Percentiles rank a stretch among this genome's conserved stretches.
Evolutionary conservation across 2,329 filamentous ascomycete species (phyloP).

Genomic region (Monilinia fructigena): DNA sequence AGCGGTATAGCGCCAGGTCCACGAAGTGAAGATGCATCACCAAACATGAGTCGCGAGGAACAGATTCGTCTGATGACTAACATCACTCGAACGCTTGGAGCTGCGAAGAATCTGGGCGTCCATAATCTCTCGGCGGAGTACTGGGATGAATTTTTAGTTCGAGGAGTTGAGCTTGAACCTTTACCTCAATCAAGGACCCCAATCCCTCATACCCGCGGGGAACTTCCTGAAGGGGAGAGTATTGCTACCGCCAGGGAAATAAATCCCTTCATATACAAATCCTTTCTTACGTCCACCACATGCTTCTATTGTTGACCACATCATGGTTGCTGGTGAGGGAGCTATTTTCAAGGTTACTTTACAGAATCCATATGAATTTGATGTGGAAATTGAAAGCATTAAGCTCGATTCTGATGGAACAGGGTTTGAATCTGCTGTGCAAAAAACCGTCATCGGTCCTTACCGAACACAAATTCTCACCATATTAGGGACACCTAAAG

Average conservation of each 20-base stretch:
- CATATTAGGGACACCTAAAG: slow-evolving; percentile 65
- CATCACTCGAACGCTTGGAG: slow-evolving; percentile 76
- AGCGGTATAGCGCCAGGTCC: slow-evolving; percentile 73
- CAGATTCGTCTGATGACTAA: slow-evolving; percentile 82
- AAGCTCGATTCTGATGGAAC: slow-evolving; percentile 71
- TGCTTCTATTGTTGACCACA: slow-evolving; percentile 58
- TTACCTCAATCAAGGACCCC: slow-evolving; percentile 59
- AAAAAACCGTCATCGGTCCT: slow-evolving; percentile 70
- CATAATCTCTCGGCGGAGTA: slow-evolving; percentile 75
- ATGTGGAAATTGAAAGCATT: slow-evolving; percentile 83
- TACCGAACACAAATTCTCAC: slow-evolving; percentile 79
- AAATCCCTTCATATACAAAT: slow-evolving; percentile 95
- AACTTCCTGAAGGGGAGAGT: slow-evolving; percentile 47
- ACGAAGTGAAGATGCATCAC: slow-evolving; percentile 65
- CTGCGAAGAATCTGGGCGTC: slow-evolving; percentile 74
- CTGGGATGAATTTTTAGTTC: slow-evolving; percentile 94
- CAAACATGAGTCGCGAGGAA: slow-evolving; percentile 74
- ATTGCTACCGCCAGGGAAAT: slow-evolving; percentile 44
- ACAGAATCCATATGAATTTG: slow-evolving; percentile 93
- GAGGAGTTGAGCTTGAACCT: slow-evolving; percentile 70
- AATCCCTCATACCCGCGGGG: slow-evolving; percentile 59
- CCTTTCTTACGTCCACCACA: slow-evolving; percentile 74
- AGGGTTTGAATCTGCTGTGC: slow-evolving; percentile 64
- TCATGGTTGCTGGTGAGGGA: slow-evolving; percentile 76
- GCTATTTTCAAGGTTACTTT: slow-evolving; percentile 78